phyloP scores from a whole-genome alignment of 805 yeast species.

The Pichia exigua region DNA sequence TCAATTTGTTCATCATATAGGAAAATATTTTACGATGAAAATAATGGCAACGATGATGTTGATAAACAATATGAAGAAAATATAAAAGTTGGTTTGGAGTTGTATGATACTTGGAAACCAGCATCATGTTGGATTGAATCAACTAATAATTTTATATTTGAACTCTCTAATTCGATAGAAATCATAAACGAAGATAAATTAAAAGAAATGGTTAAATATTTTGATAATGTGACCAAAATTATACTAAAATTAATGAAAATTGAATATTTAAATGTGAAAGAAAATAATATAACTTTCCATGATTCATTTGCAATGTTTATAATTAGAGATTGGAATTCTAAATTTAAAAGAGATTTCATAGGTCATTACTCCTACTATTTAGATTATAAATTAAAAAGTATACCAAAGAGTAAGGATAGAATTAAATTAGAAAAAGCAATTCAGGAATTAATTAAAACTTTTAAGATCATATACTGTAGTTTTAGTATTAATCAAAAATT shows the following conservation, averaged over 20 bases:
- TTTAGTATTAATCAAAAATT: neutral
- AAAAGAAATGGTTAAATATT: slow-evolving; percentile 2
- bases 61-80: neutral
- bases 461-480: neutral
- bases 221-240: neutral
- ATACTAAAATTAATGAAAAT: neutral
- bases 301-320: neutral
- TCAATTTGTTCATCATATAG: neutral
- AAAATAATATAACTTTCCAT: neutral
- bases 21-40: neutral
- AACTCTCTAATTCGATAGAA: neutral
- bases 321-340: neutral
- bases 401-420: slow-evolving; percentile 3
- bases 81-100: neutral
- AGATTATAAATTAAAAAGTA: slow-evolving; percentile 1
- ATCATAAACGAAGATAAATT: slow-evolving; percentile 2
- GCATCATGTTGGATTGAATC: neutral
- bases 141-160: neutral
- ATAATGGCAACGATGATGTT: neutral
- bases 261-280: neutral
- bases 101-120: neutral
- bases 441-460: neutral
- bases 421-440: slow-evolving; percentile 1
- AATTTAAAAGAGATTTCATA: slow-evolving; percentile 1
- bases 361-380: slow-evolving; percentile 1